Conservation (phyloP, 108 stramenopile genomes). For the Cylindrotheca fusiformis region DNA sequence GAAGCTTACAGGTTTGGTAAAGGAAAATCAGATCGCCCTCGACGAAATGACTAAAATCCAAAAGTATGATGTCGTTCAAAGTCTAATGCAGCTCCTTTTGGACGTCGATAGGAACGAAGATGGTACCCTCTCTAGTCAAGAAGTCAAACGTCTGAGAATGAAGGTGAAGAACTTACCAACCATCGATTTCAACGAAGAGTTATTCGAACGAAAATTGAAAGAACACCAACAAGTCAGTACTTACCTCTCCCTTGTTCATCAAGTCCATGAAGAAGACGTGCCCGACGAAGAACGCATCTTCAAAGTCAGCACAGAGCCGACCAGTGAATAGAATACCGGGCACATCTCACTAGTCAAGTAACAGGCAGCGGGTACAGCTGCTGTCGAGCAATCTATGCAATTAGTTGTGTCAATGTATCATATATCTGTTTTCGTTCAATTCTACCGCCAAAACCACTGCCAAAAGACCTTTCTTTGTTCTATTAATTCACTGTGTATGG, state of each 20-base stretch:
- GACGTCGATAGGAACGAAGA: slow-evolving; percentile 22
- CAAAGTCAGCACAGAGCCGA: neutral
- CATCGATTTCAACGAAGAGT: slow-evolving; percentile 19
- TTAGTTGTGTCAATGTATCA: neutral
- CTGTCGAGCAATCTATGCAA: too few relatives aligned
- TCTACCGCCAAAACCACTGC: neutral
- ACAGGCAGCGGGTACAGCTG: too few relatives aligned
- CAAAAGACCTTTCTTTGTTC: too few relatives aligned
- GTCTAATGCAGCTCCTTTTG: slow-evolving; percentile 26
- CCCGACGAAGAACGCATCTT: slow-evolving; percentile 21
- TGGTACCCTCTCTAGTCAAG: slow-evolving; percentile 7
- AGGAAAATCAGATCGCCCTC: slow-evolving; percentile 23
- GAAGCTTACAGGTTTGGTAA: slow-evolving; percentile 17
- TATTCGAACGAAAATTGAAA: slow-evolving; percentile 17
- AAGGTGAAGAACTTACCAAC: slow-evolving; percentile 25
- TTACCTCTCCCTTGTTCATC: slow-evolving; percentile 6
- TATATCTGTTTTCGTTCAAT: neutral
- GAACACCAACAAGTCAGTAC: slow-evolving; percentile 4
- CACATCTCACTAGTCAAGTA: too few relatives aligned
- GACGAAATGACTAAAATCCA: slow-evolving; percentile 10
- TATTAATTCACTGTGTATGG: too few relatives aligned
- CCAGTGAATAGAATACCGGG: too few relatives aligned
- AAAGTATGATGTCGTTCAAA: slow-evolving; percentile 19
- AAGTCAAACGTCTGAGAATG: slow-evolving; percentile 15
- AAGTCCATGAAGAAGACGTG: slow-evolving; percentile 1